Percentiles rank a stretch among this genome's conserved stretches.
These are phyloP conservation scores for Coemansia sp. DNA, from an alignment of 192 early-diverging fungal genomes.

Conservation along the genomic window DNA sequence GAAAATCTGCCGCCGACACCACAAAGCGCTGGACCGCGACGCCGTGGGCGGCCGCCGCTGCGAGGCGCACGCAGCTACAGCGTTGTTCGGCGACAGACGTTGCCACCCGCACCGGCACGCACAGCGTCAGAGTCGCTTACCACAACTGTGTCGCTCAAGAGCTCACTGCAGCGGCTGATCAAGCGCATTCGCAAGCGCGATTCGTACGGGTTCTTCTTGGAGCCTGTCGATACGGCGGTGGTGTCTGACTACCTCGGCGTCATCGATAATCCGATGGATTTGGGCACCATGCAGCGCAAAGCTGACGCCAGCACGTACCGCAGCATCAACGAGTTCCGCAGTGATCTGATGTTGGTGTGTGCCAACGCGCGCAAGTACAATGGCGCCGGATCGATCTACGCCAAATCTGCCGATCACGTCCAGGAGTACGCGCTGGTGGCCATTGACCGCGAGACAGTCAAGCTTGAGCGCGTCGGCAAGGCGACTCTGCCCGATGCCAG, in stretches of 20 bases:
- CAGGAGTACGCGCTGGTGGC: conserved; percentile 65
- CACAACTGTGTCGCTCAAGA: conserved; percentile 57
- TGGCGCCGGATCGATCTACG: conserved; percentile 76
- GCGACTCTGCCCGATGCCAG: conserved; percentile 22
- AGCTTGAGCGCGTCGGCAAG: conserved; percentile 41
- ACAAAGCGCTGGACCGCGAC: conserved; percentile 7
- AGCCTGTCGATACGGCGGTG: conserved; percentile 75
- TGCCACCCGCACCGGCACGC: conserved; percentile 12
- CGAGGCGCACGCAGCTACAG: conserved; percentile 13
- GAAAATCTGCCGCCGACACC: not conserved
- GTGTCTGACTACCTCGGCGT: conserved; percentile 81
- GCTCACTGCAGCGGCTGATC: conserved; percentile 63
- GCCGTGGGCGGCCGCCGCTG: conserved; percentile 44
- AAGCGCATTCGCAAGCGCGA: conserved; percentile 74
- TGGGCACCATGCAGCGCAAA: conserved; percentile 84
- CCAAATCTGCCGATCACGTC: conserved; percentile 76
- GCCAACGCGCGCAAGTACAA: conserved; percentile 86
- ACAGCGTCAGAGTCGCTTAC: conserved; percentile 9
- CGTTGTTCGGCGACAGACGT: not conserved
- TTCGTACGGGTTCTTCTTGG: conserved; percentile 82
- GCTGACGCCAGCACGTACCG: conserved; percentile 63
- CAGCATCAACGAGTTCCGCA: conserved; percentile 67
- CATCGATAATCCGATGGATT: conserved; percentile 86
- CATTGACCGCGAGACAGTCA: conserved; percentile 64
- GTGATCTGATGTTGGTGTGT: conserved; percentile 76